Evolutionary conservation across 2,329 filamentous ascomycete species (phyloP).

Genomic region (Pseudohalonectria lignicola): DNA sequence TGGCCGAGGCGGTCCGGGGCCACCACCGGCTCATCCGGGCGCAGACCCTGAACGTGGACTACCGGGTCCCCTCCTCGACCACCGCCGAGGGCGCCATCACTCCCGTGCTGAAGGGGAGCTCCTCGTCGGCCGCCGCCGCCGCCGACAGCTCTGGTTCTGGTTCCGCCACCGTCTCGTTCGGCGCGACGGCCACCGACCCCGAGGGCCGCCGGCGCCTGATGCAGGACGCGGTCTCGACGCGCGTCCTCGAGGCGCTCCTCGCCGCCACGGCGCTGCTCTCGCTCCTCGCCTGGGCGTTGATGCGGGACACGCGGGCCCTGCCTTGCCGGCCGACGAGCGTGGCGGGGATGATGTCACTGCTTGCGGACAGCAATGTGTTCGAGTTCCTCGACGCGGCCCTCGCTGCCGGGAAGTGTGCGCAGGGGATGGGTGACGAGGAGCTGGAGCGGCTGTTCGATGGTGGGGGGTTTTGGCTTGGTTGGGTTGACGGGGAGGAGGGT

Average conservation of each 20-base stretch:
- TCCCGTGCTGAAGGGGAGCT: not conserved
- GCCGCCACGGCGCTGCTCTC: constrained; percentile 15
- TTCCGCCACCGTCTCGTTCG: not conserved
- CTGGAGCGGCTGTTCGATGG: not conserved
- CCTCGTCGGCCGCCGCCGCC: too few relatives aligned
- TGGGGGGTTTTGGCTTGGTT: not conserved
- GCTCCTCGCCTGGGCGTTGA: constrained; percentile 13
- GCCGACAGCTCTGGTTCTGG: not conserved
- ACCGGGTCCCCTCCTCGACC: constrained; percentile 6
- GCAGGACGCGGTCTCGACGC: constrained; percentile 20
- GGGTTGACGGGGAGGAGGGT: not conserved
- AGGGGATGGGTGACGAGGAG: not conserved
- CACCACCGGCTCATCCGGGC: constrained; percentile 25
- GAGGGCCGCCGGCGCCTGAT: constrained; percentile 8
- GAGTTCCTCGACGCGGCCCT: constrained; percentile 9
- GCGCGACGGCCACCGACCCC: not conserved
- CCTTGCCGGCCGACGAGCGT: constrained; percentile 21
- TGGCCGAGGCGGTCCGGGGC: constrained; percentile 19
- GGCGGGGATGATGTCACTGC: constrained; percentile 20
- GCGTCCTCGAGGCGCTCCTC: constrained; percentile 20
- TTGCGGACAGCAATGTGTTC: constrained; percentile 24
- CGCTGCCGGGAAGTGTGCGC: not conserved
- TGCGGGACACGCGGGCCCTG: constrained; percentile 7
- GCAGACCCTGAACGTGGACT: constrained; percentile 19
- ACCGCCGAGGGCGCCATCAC: constrained; percentile 4